phyloP scores from a whole-genome alignment of 208 protist species.

The Wallacemonas sp. region DNA sequence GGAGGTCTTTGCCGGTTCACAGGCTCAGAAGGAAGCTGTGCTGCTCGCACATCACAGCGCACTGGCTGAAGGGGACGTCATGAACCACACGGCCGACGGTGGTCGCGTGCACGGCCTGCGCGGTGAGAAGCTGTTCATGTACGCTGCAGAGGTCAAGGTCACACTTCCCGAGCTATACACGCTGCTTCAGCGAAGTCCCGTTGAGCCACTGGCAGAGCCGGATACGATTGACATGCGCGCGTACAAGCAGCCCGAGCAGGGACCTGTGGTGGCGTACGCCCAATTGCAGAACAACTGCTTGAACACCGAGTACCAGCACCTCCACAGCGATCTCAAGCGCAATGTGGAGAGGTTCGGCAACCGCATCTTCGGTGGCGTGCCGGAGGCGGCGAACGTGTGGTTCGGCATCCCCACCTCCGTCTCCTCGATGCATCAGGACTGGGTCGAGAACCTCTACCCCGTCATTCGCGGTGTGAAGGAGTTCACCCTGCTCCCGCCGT shows the following conservation, averaged over 20 bases:
- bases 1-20: constrained; percentile 14
- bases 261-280: constrained; percentile 68
- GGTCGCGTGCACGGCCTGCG: constrained; percentile 10
- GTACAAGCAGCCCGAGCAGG: constrained; percentile 12
- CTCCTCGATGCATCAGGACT: constrained; percentile 91
- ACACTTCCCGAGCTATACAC: constrained; percentile 78
- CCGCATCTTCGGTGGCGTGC: constrained; percentile 58
- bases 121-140: constrained; percentile 78
- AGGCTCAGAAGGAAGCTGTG: background rate
- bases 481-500: constrained; percentile 87
- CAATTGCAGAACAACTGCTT: constrained; percentile 92
- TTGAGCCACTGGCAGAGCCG: constrained; percentile 16
- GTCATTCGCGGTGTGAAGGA: constrained; percentile 90
- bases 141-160: constrained; percentile 66
- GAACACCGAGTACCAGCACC: constrained; percentile 71
- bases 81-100: background rate
- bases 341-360: constrained; percentile 66
- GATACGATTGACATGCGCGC: constrained; percentile 63
- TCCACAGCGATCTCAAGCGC: constrained; percentile 52
- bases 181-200: constrained; percentile 52
- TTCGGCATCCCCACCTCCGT: constrained; percentile 78
- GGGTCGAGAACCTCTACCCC: constrained; percentile 91
- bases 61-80: background rate
- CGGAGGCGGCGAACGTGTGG: constrained; percentile 91
- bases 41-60: constrained; percentile 2